phyloP scores from a whole-genome alignment of 1,284 basidiomycete species.

The Pyrrhoderma lamaoense region DNA sequence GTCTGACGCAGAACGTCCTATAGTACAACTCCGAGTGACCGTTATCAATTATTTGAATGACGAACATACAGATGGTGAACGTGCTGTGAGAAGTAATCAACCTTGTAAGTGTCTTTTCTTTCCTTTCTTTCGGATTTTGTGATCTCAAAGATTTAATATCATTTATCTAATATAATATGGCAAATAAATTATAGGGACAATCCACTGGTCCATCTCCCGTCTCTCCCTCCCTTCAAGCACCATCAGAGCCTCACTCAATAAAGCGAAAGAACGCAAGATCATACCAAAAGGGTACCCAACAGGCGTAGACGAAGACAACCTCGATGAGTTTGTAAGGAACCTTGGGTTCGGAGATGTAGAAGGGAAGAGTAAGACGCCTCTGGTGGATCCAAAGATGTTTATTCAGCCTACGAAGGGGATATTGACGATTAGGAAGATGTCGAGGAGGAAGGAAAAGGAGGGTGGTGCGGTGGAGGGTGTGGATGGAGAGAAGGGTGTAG shows the following conservation, averaged over 20 bases:
- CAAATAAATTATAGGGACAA: constrained; percentile 37
- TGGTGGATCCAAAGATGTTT: too few relatives aligned
- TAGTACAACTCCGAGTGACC: constrained; percentile 37
- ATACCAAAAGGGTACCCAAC: constrained; percentile 40
- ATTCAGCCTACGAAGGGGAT: too few relatives aligned
- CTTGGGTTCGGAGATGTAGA: constrained; percentile 30
- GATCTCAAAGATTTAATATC: too few relatives aligned
- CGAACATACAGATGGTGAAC: too few relatives aligned
- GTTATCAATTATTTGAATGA: constrained; percentile 31
- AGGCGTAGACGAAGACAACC: constrained; percentile 24
- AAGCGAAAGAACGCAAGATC: constrained; percentile 35
- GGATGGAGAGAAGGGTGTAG: background rate
- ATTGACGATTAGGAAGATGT: too few relatives aligned
- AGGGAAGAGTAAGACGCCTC: constrained; percentile 27
- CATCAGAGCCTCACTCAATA: constrained; percentile 30
- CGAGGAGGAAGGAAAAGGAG: too few relatives aligned
- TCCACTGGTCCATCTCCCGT: constrained; percentile 43
- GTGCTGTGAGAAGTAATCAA: too few relatives aligned
- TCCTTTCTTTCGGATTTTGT: too few relatives aligned
- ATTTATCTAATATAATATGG: too few relatives aligned
- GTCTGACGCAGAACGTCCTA: constrained; percentile 27
- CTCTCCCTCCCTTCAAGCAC: constrained; percentile 27
- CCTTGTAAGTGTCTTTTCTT: too few relatives aligned
- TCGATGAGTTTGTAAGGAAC: constrained; percentile 5
- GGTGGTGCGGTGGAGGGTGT: too few relatives aligned